phyloP scores from a whole-genome alignment of 2,329 filamentous ascomycete species.

The Beauveria medogensis region DNA sequence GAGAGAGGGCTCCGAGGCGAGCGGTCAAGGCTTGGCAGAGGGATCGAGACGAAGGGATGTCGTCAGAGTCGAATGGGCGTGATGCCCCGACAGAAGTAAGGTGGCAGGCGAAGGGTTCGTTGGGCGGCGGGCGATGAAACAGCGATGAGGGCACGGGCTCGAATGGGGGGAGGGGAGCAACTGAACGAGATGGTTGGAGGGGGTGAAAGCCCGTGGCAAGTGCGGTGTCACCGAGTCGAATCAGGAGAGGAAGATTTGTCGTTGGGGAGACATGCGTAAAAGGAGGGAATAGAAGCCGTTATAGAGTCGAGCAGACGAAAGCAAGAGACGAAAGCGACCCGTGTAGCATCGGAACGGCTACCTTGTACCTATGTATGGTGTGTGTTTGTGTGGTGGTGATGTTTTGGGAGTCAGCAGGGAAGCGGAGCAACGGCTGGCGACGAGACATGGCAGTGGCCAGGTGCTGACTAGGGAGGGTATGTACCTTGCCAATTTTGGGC shows the following conservation, averaged over 20 bases:
- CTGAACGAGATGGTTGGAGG: neutral
- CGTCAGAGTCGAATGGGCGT: neutral
- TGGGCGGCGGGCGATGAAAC: neutral
- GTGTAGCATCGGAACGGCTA: neutral
- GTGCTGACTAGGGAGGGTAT: neutral
- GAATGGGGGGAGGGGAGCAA: neutral
- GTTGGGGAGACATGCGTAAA: neutral
- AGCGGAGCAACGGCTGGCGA: neutral
- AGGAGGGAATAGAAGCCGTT: neutral
- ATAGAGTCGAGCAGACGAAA: neutral
- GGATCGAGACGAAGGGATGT: neutral
- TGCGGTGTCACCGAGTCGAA: neutral
- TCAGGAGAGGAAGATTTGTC: neutral
- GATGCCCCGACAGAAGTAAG: neutral
- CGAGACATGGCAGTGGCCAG: neutral
- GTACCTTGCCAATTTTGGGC: too few relatives aligned
- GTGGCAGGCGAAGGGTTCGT: neutral
- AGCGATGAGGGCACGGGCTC: neutral
- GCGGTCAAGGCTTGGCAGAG: neutral
- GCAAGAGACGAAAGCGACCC: neutral
- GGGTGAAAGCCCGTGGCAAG: neutral
- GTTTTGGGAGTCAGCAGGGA: constrained; percentile 9
- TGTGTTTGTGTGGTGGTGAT: neutral
- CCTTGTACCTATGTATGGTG: neutral
- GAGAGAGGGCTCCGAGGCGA: neutral